Evolutionary conservation across 2,329 filamentous ascomycete species (phyloP), one percentile per base, ranked within the genome.

Genomic region (Ceratocystis papillata): DNA sequence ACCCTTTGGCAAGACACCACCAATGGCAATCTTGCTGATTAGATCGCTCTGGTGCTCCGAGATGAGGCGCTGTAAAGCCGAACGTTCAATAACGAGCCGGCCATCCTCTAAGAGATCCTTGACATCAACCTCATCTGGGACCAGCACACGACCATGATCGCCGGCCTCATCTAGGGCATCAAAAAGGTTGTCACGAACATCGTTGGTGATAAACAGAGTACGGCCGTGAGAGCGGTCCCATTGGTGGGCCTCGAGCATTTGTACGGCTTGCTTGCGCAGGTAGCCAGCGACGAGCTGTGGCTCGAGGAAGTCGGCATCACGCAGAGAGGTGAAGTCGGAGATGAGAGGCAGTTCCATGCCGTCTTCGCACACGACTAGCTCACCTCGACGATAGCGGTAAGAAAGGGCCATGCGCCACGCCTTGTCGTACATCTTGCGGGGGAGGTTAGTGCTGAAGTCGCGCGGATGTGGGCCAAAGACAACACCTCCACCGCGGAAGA

Each of bases 361-460:
- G 72, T 90, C 87, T 72, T 93, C 87, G 72, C 94, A 86, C 53
- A 99, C 84, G 70, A 96, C 79, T 72, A 99, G 79, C 78, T 97
- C 90, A 62, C 92, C 94, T 70, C 86, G 85, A 70, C 87, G 82
- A 77, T 94, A 97, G 68, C 94, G 86, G 79, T 96, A 96, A 73
- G 88, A 94, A 70, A 99, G 81, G 10, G 94, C 94, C 55, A 89
- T 97, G 73, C 94, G 85, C 90, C 90, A 97, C 8, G 94, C 94
- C 71, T 95, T 81, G 76, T 97, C 92, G 78, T 99, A 99, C 61
- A 96, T 84, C 79, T 97, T 97, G 73, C 83, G 82, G 71, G 88
- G 91, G 65, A 99, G 80, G 17, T 83, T 82, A 25, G 92, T 95
- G 68, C 84, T 84, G 74, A 99, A 99, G 77, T 97, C 90, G 74